Evolutionary conservation across 495 filamentous ascomycete genomes (phyloP), one percentile per base, ranked within the genome.

Genomic region (Lophiostoma macrostomum): DNA sequence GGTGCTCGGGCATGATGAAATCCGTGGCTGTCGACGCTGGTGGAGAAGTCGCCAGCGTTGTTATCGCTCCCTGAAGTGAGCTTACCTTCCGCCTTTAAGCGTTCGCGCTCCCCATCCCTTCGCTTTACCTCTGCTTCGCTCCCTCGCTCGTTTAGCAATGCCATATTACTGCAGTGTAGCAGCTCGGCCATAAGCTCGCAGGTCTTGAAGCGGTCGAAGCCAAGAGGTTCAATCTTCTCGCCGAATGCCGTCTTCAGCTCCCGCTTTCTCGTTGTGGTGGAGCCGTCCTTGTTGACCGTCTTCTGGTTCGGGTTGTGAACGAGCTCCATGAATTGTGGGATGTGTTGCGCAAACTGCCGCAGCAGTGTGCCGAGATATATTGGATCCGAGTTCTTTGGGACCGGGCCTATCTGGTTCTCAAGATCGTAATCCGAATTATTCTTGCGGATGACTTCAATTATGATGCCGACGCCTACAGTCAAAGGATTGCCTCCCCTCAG

Each of bases 371-470:
- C 93, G 5, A 99, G 85, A 61, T 97, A 99, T 48, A 99, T 99
- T 4, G 93, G 94, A 64, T 99, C 93, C 10, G 88, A 88, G 2
- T 91, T 90, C 44, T 80, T 70, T 8, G 86, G 79, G 53, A 90
- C 85, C 29, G 87, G 82, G 39, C 87, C 85, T 38, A 84, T 76
- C 36, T 87, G 78, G 56, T 87, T 84, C 57, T 97, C 94, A 2
- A 90, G 86, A 60, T 99, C 93, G 64, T 99, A 99, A 69, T 99
- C 93, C 0, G 94, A 97, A 64, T 99, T 99, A 64, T 99, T 99
- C 73, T 99, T 99, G 41, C 93, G 81, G 63, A 99, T 99, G 23
- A 99, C 93, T 68, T 99, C 93, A 58, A 99, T 97, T 11, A 99
- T 81, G 56, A 96, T 96, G 13, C 94, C 93, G 24, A 99, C 93